phyloP scores from a whole-genome alignment of 192 early-diverging fungal species.

The Podila epicladia region DNA sequence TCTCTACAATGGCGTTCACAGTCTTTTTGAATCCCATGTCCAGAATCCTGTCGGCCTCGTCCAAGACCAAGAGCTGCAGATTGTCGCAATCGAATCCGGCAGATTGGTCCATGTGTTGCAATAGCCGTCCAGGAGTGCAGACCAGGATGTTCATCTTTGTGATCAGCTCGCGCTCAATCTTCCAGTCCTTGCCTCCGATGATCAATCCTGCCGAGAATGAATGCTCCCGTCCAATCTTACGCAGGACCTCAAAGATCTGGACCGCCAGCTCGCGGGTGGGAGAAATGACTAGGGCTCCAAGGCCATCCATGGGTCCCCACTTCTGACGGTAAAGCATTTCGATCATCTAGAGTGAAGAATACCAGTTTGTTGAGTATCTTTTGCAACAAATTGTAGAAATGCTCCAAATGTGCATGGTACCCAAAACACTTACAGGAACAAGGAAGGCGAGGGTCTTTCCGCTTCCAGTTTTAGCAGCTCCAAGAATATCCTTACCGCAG shows the following conservation, averaged over 20 bases:
- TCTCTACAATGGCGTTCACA: slow-evolving; percentile 84
- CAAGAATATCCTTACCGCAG: slow-evolving; percentile 78
- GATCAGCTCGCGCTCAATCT: slow-evolving; percentile 78
- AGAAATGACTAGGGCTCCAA: slow-evolving; percentile 85
- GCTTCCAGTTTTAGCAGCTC: slow-evolving; percentile 88
- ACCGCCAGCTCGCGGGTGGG: slow-evolving; percentile 88
- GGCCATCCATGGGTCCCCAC: slow-evolving; percentile 86
- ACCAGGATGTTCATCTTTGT: slow-evolving; percentile 85
- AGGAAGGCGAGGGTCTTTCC: slow-evolving; percentile 87
- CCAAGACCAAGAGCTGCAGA: slow-evolving; percentile 77
- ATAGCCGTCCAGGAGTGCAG: slow-evolving; percentile 81
- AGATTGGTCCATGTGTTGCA: slow-evolving; percentile 94
- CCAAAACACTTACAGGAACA: slow-evolving; percentile 65
- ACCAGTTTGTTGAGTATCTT: background rate
- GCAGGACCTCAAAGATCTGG: slow-evolving; percentile 93
- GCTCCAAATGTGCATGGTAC: background rate
- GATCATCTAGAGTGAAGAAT: slow-evolving; percentile 64
- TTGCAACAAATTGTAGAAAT: background rate
- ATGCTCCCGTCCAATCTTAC: slow-evolving; percentile 77
- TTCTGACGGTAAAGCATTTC: slow-evolving; percentile 84
- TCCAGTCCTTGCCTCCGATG: slow-evolving; percentile 93
- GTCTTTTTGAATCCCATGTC: slow-evolving; percentile 89
- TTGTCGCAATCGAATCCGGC: slow-evolving; percentile 89
- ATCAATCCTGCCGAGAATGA: slow-evolving; percentile 92
- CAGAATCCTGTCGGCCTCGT: slow-evolving; percentile 88